Evolutionary conservation across 345 rosid species (phyloP).

Genomic region (Dimocarpus longan): DNA sequence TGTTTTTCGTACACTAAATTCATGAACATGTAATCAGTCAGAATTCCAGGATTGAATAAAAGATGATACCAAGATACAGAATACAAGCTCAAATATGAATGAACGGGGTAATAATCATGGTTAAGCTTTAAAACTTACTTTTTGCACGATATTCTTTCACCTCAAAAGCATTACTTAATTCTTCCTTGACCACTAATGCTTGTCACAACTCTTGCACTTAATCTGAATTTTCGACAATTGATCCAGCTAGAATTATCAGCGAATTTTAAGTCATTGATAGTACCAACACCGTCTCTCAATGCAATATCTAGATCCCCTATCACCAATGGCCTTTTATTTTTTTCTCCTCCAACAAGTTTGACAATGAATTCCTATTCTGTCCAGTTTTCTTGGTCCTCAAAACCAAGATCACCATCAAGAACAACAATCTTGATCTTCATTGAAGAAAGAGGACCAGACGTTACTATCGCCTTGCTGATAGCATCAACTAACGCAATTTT

Average conservation of each 20-base stretch:
- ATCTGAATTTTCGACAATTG: conserved; percentile 64
- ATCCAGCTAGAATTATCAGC: conserved; percentile 38
- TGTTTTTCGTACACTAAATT: conserved; percentile 77
- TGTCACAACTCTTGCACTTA: conserved; percentile 60
- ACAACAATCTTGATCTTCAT: conserved; percentile 56
- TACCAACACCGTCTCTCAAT: conserved; percentile 51
- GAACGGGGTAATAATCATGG: too few relatives aligned
- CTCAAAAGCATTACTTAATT: conserved; percentile 56
- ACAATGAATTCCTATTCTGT: conserved; percentile 40
- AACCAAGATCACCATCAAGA: conserved; percentile 61
- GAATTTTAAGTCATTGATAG: conserved; percentile 44
- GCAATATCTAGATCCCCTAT: conserved; percentile 54
- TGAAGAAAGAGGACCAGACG: conserved; percentile 52
- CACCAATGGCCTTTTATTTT: conserved; percentile 68
- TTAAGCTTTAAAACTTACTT: conserved; percentile 46
- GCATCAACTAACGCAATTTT: too few relatives aligned
- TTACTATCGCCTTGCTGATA: conserved; percentile 2
- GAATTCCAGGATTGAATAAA: too few relatives aligned
- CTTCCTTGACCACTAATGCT: conserved; percentile 38
- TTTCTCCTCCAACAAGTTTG: conserved; percentile 51
- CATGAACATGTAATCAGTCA: conserved; percentile 2
- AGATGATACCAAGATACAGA: not conserved
- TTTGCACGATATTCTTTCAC: conserved; percentile 88
- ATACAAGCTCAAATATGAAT: not conserved
- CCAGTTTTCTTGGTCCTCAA: conserved; percentile 54